Evolutionary conservation across 139 green algal genomes (phyloP), one percentile per base, ranked within the genome.

Genomic region (Zygnema cylindricum): DNA sequence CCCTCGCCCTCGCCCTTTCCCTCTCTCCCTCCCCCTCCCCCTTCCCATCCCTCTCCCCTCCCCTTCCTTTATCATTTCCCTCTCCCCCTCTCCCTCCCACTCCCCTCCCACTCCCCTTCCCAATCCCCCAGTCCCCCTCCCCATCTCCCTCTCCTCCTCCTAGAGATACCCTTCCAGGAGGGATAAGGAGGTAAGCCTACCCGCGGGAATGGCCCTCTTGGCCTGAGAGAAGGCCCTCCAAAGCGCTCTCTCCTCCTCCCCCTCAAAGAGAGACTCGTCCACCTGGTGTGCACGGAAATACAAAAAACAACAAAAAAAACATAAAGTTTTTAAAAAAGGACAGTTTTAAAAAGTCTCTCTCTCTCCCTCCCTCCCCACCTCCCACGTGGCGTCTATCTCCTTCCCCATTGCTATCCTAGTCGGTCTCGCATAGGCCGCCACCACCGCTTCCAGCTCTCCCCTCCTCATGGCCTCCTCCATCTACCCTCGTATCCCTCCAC

Each of bases 361-460:
- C 71, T 11, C 43, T 11, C 43, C 33, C n/a, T n/a, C n/a, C n/a
- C n/a, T n/a, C n/a, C 78, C 16, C n/a, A 94, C 82, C 71, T 91
- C 33, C 42, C 63, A 85, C 7, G 88, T 82, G 22, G 78, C 23
- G 21, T 91, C 90, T 0, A 96, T 91, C 11, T 96, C 91, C 94
- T 99, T 98, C 85, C 96, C 96, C 11, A 94, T 92, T 32, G 96
- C 93, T 42, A 99, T 96, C 55, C 96, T 93, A 0, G 95, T 96
- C 23, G 96, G 96, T 0, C 97, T 94, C 0, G 94, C 91, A 38
- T 98, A 92, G 2, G 95, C 94, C 1, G 89, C 91, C 91, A 98
- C 96, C 38, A 98, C 94, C 7, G 77, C n/a, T 30, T 93, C 86
- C 75, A 98, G 90, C 43, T 79, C 43, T 23, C 93, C 86, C 11